These are phyloP conservation scores for Boletus coccyginus DNA, from an alignment of 768 basidiomycete species.

Conservation along the genomic window DNA sequence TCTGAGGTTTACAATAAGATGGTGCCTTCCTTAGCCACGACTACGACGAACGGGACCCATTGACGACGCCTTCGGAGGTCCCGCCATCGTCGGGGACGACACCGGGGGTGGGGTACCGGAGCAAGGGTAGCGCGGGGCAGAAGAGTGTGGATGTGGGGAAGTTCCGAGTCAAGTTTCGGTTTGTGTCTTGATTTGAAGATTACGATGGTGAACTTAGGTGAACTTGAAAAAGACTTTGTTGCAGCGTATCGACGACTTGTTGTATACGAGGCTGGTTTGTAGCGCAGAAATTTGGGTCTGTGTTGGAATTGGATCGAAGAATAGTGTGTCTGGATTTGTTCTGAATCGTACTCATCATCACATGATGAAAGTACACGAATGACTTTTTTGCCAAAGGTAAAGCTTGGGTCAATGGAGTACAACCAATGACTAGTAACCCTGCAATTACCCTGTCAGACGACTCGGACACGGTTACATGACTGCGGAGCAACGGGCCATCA, in stretches of 20 bases:
- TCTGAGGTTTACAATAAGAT: conserved; percentile 7
- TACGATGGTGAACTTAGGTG: conserved; percentile 52
- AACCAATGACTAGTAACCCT: too few species aligned
- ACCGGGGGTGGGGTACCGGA: background rate
- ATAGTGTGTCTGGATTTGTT: too few species aligned
- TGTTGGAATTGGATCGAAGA: too few species aligned
- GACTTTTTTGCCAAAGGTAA: too few species aligned
- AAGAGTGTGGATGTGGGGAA: conserved; percentile 32
- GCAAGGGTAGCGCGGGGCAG: conserved; percentile 12
- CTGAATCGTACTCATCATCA: too few species aligned
- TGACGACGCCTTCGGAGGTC: conserved; percentile 1
- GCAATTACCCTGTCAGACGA: too few species aligned
- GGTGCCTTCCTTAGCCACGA: background rate
- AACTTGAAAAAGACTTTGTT: background rate
- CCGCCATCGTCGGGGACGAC: conserved; percentile 10
- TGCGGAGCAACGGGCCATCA: too few species aligned
- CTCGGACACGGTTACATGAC: too few species aligned
- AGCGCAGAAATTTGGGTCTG: background rate
- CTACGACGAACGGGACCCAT: background rate
- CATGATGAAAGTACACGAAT: too few species aligned
- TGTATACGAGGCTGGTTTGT: too few species aligned
- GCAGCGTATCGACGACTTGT: too few species aligned
- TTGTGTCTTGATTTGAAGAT: conserved; percentile 55
- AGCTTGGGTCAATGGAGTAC: too few species aligned
- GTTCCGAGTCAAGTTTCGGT: conserved; percentile 46